Base-by-base conservation (phyloP, 208 protist genomes). In the Wallacemonas sp. region DNA sequence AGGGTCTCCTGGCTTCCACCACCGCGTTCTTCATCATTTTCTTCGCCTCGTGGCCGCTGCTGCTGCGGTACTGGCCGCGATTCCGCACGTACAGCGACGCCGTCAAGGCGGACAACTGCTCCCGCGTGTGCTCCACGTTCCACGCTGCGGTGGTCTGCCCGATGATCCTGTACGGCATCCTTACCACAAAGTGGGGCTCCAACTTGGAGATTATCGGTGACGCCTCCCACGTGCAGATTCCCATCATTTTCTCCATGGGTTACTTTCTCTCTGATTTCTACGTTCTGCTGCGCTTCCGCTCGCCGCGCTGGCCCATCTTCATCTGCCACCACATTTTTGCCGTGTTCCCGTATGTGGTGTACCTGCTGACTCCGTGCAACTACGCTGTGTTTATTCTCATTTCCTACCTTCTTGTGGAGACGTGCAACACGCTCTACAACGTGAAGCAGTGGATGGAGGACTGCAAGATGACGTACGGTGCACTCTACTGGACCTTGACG, bases 391-490 rank as follows among this genome's bases (percentile, higher is more conserved):
- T 79, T 59, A 75, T 84, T 50, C 69, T 84, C 18, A 55, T 61
- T 1, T 67, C 52, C 16, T 87, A 76, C 57, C 77, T 87, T 71
- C 57, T 87, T 10, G 81, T 87, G 11, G 81, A 87, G 52, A 61
- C 70, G n/a, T 79, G 74, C n/a, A 83, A 87, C 63, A 50, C 83
- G 23, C 61, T 71, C 18, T 61, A 79, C 31, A 79, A 87, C 57
- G 52, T 50, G 23, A 45, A 72, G 33, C 39, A 64, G 32, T 84
- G 72, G 49, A 62, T 84, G 69, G 69, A 81, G 52, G 72, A 84
- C 44, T 54, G 55, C 16, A 61, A 59, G 14, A 72, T 77, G 29
- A 59, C 16, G 18, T 52, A 65, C 32, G 49, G 50, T 3, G 20
- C 28, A 2, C 23, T 59, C 4, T 87, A 79, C 46, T 38, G 61